phyloP scores from a whole-genome alignment of 208 protist genomes.

The Wallacemonas sp. region DNA sequence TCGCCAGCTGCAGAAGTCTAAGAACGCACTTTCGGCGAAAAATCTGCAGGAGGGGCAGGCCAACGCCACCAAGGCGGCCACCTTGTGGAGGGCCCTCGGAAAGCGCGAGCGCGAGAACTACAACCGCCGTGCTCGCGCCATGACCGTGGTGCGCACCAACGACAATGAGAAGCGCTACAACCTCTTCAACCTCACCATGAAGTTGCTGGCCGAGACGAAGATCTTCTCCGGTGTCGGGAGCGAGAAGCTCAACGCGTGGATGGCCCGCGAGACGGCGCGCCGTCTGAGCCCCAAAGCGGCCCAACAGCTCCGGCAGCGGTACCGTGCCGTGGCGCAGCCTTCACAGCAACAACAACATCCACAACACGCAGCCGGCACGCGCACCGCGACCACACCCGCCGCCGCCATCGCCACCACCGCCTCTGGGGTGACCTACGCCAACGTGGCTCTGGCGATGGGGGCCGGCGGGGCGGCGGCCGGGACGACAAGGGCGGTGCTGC shows the following conservation, averaged over 20 bases:
- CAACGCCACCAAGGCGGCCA: constrained; percentile 52
- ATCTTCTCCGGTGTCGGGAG: constrained; percentile 47
- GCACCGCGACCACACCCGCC: neutral
- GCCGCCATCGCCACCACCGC: neutral
- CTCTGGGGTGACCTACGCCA: neutral
- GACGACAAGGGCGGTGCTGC: too few species aligned
- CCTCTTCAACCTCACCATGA: constrained; percentile 76
- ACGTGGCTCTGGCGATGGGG: neutral
- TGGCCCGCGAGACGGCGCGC: constrained; percentile 55
- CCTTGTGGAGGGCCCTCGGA: constrained; percentile 39
- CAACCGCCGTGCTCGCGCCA: constrained; percentile 48
- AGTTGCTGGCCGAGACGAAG: constrained; percentile 37
- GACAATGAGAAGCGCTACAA: constrained; percentile 50
- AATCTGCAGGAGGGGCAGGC: constrained; percentile 31
- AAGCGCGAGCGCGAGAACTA: constrained; percentile 29
- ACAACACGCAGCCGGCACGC: neutral
- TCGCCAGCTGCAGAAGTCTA: constrained; percentile 34
- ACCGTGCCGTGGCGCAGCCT: too few species aligned
- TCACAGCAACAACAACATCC: neutral
- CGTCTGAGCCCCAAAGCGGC: constrained; percentile 37
- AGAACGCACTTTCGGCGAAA: constrained; percentile 33
- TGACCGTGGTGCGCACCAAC: constrained; percentile 18
- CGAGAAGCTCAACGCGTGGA: constrained; percentile 43
- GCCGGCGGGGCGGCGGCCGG: too few species aligned
- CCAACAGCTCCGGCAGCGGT: constrained; percentile 30